Conservation (phyloP, 805 yeast species). For the Nakazawaea ernobii region DNA sequence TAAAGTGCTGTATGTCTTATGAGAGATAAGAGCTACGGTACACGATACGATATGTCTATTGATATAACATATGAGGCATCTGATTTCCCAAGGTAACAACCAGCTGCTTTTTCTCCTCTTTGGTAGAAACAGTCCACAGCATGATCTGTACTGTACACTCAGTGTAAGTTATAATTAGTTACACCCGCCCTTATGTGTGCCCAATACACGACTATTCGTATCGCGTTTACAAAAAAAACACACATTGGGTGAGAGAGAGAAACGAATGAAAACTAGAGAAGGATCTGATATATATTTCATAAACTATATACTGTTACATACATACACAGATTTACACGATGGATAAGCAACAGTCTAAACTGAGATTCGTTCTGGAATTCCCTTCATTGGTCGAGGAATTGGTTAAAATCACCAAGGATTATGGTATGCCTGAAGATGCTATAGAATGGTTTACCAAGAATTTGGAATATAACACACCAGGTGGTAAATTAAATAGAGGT, state of each 20-base stretch:
- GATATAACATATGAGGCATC: no score
- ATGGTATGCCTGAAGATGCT: constrained; percentile 85
- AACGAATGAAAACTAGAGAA: not conserved
- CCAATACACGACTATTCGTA: no score
- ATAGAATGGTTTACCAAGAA: constrained; percentile 74
- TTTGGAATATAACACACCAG: constrained; percentile 84
- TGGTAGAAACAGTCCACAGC: no score
- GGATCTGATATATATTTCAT: not conserved
- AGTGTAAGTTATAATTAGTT: no score
- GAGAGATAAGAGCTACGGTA: no score
- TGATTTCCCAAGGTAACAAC: no score
- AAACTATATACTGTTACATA: not conserved
- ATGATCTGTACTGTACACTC: no score
- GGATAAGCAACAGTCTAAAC: constrained; percentile 37
- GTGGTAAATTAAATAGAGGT: constrained; percentile 96
- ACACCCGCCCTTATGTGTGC: no score
- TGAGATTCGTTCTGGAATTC: constrained; percentile 60
- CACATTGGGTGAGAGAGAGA: not conserved
- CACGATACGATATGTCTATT: no score
- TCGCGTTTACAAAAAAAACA: no score
- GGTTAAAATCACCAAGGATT: constrained; percentile 48
- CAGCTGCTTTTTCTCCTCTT: no score
- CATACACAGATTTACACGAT: constrained; percentile 12
- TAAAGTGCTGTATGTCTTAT: no score
- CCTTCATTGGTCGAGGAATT: constrained; percentile 77